Evolutionary conservation across 192 early-diverging fungal genomes (phyloP).

Genomic region (Funneliformis mosseae): DNA sequence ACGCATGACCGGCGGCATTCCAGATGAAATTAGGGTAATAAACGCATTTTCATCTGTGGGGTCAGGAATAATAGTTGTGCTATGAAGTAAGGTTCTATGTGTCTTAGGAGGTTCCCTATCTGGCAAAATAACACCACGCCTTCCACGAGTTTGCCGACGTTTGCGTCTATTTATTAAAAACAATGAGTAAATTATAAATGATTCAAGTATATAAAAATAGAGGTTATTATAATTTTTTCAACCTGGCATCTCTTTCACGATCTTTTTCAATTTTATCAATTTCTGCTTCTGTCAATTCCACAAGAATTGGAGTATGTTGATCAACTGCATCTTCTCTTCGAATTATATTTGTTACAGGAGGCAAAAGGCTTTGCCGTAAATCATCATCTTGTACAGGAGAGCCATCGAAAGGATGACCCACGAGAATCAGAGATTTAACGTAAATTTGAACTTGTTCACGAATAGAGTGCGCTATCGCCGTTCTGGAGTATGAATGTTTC

Average conservation of each 20-base stretch:
- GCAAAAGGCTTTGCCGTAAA: conserved; percentile 67
- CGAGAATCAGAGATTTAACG: conserved; percentile 79
- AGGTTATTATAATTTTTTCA: not conserved
- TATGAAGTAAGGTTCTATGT: conserved; percentile 53
- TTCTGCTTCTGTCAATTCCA: conserved; percentile 67
- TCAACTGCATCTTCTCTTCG: conserved; percentile 55
- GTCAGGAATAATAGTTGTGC: conserved; percentile 31
- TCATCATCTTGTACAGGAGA: conserved; percentile 78
- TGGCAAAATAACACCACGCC: conserved; percentile 64
- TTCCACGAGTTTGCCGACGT: conserved; percentile 77
- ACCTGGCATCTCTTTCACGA: conserved; percentile 73
- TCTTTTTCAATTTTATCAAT: conserved; percentile 86
- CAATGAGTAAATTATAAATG: not conserved
- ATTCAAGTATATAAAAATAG: not conserved
- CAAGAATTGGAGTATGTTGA: conserved; percentile 64
- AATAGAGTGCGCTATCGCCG: conserved; percentile 90
- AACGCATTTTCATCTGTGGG: conserved; percentile 26
- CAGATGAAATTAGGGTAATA: conserved; percentile 14
- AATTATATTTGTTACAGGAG: conserved; percentile 55
- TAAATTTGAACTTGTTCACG: conserved; percentile 89
- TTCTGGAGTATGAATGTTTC: conserved; percentile 47
- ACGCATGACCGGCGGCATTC: conserved; percentile 25
- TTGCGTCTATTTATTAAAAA: conserved; percentile 65
- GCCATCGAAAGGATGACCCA: conserved; percentile 81
- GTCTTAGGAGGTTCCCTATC: conserved; percentile 73